Conservation (phyloP, 106 monocot species). For the Acanthochlamys bracteata region DNA sequence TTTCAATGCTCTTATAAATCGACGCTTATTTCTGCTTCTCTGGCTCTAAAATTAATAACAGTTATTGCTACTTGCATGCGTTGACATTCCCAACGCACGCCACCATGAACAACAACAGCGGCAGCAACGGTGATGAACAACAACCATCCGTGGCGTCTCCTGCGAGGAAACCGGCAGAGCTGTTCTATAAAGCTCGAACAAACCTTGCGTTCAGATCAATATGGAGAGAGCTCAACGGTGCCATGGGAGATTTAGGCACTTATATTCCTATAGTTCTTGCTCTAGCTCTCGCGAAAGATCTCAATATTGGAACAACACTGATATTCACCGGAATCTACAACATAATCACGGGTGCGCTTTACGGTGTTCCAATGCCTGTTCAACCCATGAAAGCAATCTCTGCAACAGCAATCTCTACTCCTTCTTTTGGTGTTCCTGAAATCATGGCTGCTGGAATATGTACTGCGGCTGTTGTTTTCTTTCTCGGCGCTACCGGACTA, state of each 20-base stretch:
- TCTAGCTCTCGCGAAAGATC: slow-evolving; percentile 62
- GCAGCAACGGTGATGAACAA: too few relatives aligned
- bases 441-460: slow-evolving; percentile 97
- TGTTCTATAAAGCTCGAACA: neutral
- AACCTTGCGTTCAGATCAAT: slow-evolving; percentile 13
- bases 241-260: slow-evolving; percentile 89
- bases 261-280: slow-evolving; percentile 91
- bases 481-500: slow-evolving; percentile 82
- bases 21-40: too few relatives aligned
- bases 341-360: slow-evolving; percentile 70
- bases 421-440: slow-evolving; percentile 57
- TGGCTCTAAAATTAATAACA: too few relatives aligned
- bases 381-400: slow-evolving; percentile 99
- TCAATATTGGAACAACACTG: slow-evolving; percentile 89
- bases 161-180: neutral
- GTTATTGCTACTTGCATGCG: too few relatives aligned
- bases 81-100: too few relatives aligned
- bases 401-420: slow-evolving; percentile 70
- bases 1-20: too few relatives aligned
- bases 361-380: slow-evolving; percentile 95
- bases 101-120: too few relatives aligned
- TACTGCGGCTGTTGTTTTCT: slow-evolving; percentile 51
- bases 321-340: slow-evolving; percentile 96
- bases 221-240: slow-evolving; percentile 80
- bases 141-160: too few relatives aligned